These are phyloP conservation scores for Kingdonia uniflora DNA, from an alignment of 164 flowering plant species.

Conservation along the genomic window DNA sequence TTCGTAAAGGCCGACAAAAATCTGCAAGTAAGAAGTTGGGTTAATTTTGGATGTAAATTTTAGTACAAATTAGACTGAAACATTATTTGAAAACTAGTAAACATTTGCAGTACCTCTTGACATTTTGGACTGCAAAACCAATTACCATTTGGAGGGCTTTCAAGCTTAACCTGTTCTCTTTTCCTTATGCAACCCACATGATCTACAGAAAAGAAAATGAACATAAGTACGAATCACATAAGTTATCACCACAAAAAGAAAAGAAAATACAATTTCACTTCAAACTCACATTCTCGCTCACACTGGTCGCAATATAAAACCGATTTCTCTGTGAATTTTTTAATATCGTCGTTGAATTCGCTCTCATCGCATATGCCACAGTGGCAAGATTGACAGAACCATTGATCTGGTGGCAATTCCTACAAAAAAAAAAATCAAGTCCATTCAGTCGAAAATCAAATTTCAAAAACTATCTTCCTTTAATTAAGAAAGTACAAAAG, in stretches of 20 bases:
- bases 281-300: slow-evolving; percentile 52
- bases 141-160: neutral
- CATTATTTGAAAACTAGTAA: too few species aligned
- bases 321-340: slow-evolving; percentile 15
- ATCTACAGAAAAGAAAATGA: neutral
- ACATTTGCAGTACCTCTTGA: neutral
- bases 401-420: slow-evolving; percentile 65
- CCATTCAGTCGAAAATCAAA: too few species aligned
- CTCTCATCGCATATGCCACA: slow-evolving; percentile 54
- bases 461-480: too few species aligned
- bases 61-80: too few species aligned
- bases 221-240: too few species aligned
- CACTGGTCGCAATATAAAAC: slow-evolving; percentile 59
- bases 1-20: slow-evolving; percentile 36
- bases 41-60: too few species aligned
- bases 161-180: neutral
- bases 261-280: neutral
- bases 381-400: slow-evolving; percentile 85
- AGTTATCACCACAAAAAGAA: too few species aligned
- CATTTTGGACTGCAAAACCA: neutral
- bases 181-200: slow-evolving; percentile 1
- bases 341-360: slow-evolving; percentile 16
- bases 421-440: too few species aligned
- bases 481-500: too few species aligned
- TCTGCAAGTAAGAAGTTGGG: slow-evolving; percentile 22